These are phyloP conservation scores for Pseudopyrenochaeta lycopersici DNA, from an alignment of 2,329 filamentous ascomycete genomes.

Conservation along the genomic window DNA sequence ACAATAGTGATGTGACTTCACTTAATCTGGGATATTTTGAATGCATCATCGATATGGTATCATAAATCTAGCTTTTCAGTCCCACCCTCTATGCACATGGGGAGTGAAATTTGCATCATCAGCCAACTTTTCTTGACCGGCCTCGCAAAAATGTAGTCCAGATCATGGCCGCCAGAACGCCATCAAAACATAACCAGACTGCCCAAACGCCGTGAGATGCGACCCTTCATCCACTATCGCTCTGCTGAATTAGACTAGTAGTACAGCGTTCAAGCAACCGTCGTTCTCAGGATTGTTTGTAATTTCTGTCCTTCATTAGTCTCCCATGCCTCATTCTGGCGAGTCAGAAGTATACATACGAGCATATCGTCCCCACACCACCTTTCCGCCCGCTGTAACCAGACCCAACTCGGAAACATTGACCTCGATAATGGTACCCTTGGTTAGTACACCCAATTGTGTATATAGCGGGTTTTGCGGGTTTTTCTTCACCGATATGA, in stretches of 20 bases:
- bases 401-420: slow-evolving; percentile 92
- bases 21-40: background rate
- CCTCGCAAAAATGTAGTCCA: slow-evolving; percentile 6
- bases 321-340: slow-evolving; percentile 1
- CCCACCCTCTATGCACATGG: background rate
- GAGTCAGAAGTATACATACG: slow-evolving; percentile 16
- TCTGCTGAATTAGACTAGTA: slow-evolving; percentile 36
- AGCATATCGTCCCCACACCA: slow-evolving; percentile 48
- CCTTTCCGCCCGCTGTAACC: slow-evolving; percentile 89
- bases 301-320: slow-evolving; percentile 18
- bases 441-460: slow-evolving; percentile 80
- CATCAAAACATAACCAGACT: background rate
- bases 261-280: slow-evolving; percentile 49
- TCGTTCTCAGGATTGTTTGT: slow-evolving; percentile 52
- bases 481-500: slow-evolving; percentile 69
- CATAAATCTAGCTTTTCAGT: slow-evolving; percentile 1
- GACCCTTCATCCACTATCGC: background rate
- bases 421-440: slow-evolving; percentile 75
- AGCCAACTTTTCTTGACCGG: slow-evolving; percentile 3
- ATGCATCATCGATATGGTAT: slow-evolving; percentile 1
- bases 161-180: slow-evolving; percentile 1
- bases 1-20: background rate
- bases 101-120: slow-evolving; percentile 10
- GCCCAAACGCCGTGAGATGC: background rate
- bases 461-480: slow-evolving; percentile 72